phyloP scores from a whole-genome alignment of 306 rosid species.

The Boehmeria nivea region DNA sequence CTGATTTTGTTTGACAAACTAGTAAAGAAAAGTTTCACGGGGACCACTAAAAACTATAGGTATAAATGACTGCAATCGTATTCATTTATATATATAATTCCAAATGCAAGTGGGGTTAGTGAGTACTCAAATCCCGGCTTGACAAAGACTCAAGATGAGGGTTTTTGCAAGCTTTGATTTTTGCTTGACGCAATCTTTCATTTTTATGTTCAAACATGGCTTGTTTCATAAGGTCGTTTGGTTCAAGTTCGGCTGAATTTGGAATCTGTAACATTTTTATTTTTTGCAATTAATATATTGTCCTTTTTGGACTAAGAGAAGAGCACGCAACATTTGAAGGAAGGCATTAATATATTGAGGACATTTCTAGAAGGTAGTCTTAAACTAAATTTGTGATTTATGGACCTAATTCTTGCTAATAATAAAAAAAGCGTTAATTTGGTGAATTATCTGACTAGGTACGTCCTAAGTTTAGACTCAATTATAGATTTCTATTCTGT shows the following conservation, averaged over 20 bases:
- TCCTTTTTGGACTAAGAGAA: no score
- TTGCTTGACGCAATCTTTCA: slow-evolving; percentile 16
- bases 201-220: not conserved
- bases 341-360: not conserved
- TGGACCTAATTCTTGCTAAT: no score
- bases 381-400: no score
- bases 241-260: no score
- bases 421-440: no score
- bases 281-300: no score
- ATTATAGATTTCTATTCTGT: not conserved
- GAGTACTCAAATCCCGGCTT: slow-evolving; percentile 2
- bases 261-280: no score
- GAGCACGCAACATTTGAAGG: not conserved
- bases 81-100: no score
- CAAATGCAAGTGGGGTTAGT: not conserved
- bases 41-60: not conserved
- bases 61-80: no score
- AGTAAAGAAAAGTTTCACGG: not conserved
- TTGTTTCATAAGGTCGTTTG: not conserved
- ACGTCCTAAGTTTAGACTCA: not conserved
- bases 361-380: not conserved
- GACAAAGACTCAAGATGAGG: not conserved
- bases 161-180: not conserved
- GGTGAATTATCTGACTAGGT: not conserved
- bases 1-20: not conserved